Evolutionary conservation across 23 red algal genomes (phyloP).

Genomic region (Chondrus crispus): DNA sequence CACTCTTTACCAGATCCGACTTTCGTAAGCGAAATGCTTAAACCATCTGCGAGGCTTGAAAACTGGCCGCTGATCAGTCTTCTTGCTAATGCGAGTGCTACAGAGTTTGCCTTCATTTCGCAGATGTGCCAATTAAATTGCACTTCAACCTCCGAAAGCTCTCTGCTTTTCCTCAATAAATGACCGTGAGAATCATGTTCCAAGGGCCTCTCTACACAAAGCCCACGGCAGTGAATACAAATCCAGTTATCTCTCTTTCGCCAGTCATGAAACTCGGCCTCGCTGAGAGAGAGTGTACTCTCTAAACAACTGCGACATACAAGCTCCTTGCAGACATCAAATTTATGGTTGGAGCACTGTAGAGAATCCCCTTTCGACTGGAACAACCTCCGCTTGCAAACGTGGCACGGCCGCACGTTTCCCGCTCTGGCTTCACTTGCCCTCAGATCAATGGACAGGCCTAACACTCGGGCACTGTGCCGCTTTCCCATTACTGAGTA

Average conservation of each 20-base stretch:
- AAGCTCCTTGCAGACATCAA: constrained; percentile 15
- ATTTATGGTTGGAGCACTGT: constrained; percentile 8
- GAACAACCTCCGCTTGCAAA: constrained; percentile 10
- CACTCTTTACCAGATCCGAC: background rate
- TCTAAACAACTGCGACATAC: constrained; percentile 32
- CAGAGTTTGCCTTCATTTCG: background rate
- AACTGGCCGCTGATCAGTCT: constrained; percentile 5
- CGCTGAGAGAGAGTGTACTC: background rate
- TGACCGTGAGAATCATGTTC: too few relatives aligned
- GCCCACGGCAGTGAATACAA: constrained; percentile 47
- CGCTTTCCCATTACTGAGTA: constrained; percentile 69
- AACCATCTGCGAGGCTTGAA: too few relatives aligned
- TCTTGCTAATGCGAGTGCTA: background rate
- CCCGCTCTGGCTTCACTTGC: constrained; percentile 13
- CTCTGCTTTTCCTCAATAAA: background rate
- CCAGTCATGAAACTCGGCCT: background rate
- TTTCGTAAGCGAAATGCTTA: too few relatives aligned
- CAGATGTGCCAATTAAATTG: background rate
- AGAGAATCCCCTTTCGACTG: constrained; percentile 14
- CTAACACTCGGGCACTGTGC: constrained; percentile 42
- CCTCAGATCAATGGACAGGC: constrained; percentile 26
- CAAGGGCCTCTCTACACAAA: constrained; percentile 18
- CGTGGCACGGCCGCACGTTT: constrained; percentile 9
- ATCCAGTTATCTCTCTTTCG: constrained; percentile 37
- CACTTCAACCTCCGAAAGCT: background rate